Conservation (phyloP, 495 filamentous ascomycete genomes). For the Annulohypoxylon moriforme region DNA sequence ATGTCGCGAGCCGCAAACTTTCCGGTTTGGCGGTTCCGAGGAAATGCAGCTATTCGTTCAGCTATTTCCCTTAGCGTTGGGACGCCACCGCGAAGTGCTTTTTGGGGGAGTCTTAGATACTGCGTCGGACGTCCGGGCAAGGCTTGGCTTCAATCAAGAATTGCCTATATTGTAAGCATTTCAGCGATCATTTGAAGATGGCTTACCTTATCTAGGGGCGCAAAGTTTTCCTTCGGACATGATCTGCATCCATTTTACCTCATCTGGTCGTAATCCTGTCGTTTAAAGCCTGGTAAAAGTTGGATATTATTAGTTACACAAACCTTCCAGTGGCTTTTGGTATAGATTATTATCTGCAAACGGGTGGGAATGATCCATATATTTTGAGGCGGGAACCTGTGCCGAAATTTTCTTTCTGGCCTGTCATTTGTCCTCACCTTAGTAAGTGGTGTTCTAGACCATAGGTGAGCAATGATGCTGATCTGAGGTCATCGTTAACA, state of each 20-base stretch:
- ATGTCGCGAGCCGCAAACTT: not conserved
- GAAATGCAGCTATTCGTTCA: not conserved
- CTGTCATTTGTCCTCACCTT: not conserved
- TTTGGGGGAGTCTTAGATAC: constrained; percentile 9
- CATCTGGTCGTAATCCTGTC: not conserved
- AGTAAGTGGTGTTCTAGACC: not conserved
- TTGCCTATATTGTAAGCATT: constrained; percentile 4
- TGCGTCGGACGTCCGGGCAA: constrained; percentile 35
- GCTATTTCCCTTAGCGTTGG: constrained; percentile 8
- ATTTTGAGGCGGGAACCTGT: not conserved
- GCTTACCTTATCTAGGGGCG: not conserved
- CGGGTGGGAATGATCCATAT: not conserved
- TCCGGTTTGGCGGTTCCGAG: not conserved
- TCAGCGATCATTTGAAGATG: not conserved
- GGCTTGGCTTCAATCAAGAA: not conserved
- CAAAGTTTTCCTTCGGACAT: not conserved
- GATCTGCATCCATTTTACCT: constrained; percentile 24
- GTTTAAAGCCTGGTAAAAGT: not conserved
- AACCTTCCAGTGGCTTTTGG: not conserved
- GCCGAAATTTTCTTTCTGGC: not conserved
- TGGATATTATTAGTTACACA: not conserved
- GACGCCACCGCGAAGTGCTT: not conserved
- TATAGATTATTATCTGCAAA: not conserved
- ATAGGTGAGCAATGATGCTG: not conserved
- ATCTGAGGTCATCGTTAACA: constrained; percentile 6